Conservation (phyloP, 1,139 yeast genomes). For the Hyphopichia burtonii region DNA sequence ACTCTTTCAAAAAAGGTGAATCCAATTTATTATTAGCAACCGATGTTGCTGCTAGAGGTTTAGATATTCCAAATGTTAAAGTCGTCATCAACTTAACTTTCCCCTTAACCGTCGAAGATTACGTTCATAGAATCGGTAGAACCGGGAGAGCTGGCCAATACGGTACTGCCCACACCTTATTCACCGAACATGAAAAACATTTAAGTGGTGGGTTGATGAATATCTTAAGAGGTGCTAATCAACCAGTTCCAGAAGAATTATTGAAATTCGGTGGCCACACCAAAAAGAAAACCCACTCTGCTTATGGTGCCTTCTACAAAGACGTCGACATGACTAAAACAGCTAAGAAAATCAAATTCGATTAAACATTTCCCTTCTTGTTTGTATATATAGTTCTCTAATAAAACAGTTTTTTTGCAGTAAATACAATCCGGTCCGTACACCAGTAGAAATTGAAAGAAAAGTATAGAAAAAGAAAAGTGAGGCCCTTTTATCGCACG, state of each 20-base stretch:
- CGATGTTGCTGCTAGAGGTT: slow-evolving; percentile 98
- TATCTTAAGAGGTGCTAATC: slow-evolving; percentile 89
- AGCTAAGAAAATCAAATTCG: slow-evolving; percentile 89
- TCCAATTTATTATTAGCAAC: slow-evolving; percentile 84
- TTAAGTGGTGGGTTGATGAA: slow-evolving; percentile 93
- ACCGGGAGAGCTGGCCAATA: slow-evolving; percentile 98
- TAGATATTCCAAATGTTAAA: slow-evolving; percentile 96
- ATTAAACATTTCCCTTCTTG: slow-evolving; percentile 24
- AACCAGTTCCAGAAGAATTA: slow-evolving; percentile 94
- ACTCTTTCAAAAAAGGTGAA: slow-evolving; percentile 79
- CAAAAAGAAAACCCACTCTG: slow-evolving; percentile 93
- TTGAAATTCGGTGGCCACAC: slow-evolving; percentile 97
- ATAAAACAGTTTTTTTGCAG: neutral
- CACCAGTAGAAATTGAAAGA: neutral
- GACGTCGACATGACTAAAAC: slow-evolving; percentile 85
- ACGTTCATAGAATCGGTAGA: slow-evolving; percentile 97
- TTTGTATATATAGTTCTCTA: neutral
- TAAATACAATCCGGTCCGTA: neutral
- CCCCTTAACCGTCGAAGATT: slow-evolving; percentile 97
- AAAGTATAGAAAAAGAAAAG: neutral
- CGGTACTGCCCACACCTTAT: slow-evolving; percentile 91
- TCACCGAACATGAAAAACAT: slow-evolving; percentile 97
- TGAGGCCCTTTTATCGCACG: neutral
- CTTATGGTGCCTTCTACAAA: slow-evolving; percentile 94
- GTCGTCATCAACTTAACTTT: slow-evolving; percentile 94